These are phyloP conservation scores for Quambalaria eucalypti DNA, from an alignment of 1,284 basidiomycete genomes.

Conservation along the genomic window DNA sequence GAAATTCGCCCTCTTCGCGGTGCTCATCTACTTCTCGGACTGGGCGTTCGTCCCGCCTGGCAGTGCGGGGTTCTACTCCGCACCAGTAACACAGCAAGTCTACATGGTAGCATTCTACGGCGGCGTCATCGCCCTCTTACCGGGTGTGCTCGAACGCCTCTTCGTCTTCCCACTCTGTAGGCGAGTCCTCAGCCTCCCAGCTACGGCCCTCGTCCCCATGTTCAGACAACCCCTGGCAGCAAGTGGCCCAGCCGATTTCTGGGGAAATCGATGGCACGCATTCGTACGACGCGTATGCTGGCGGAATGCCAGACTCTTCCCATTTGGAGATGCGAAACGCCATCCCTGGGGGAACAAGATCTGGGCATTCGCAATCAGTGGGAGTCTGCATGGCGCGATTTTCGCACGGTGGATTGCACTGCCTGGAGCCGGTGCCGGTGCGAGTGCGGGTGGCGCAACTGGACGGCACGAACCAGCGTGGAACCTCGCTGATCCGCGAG, in stretches of 20 bases:
- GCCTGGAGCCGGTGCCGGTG: too few species aligned
- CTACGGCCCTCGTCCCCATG: not conserved
- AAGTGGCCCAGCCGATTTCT: not conserved
- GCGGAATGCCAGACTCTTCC: not conserved
- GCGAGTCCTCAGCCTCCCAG: not conserved
- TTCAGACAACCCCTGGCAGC: not conserved
- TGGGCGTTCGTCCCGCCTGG: not conserved
- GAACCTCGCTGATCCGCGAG: too few species aligned
- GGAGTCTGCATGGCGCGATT: not conserved
- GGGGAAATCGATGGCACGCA: not conserved
- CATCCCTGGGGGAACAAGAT: not conserved
- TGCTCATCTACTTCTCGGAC: not conserved
- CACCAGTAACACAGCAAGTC: not conserved
- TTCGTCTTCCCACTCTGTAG: not conserved
- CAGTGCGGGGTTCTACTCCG: not conserved
- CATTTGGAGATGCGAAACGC: not conserved
- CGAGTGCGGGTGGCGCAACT: too few species aligned
- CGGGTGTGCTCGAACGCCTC: not conserved
- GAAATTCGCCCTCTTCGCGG: not conserved
- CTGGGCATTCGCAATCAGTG: not conserved
- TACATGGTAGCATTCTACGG: not conserved
- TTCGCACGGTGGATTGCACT: not conserved
- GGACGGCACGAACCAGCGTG: too few species aligned
- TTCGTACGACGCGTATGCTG: not conserved
- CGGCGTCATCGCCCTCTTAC: not conserved